Evolutionary conservation across 1,139 yeast genomes (phyloP).

Genomic region (Yamadazyma blattariae): DNA sequence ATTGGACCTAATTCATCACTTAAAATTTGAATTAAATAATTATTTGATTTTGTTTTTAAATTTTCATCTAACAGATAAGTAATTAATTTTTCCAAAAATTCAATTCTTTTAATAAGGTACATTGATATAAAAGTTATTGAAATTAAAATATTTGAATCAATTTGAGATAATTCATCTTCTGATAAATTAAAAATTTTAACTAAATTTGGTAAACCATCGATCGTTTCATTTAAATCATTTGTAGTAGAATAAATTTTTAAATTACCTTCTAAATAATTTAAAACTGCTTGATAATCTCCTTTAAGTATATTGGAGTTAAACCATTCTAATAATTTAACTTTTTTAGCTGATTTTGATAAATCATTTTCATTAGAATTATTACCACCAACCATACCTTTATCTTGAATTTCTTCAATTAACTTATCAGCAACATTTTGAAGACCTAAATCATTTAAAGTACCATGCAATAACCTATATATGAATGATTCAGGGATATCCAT

Average conservation of each 20-base stretch:
- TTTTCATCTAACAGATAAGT: slow-evolving; percentile 7
- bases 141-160: slow-evolving; percentile 1
- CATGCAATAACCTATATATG: slow-evolving; percentile 30
- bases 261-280: slow-evolving; percentile 15
- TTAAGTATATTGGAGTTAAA: slow-evolving; percentile 18
- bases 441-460: slow-evolving; percentile 22
- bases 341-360: slow-evolving; percentile 9
- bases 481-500: slow-evolving; percentile 19
- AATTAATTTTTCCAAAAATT: slow-evolving; percentile 21
- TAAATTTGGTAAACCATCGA: slow-evolving; percentile 9
- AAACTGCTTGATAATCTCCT: slow-evolving; percentile 23
- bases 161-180: not conserved
- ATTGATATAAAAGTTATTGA: slow-evolving; percentile 8
- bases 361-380: slow-evolving; percentile 3
- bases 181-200: slow-evolving; percentile 5
- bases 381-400: slow-evolving; percentile 9
- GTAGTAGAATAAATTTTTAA: slow-evolving; percentile 5
- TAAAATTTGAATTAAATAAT: slow-evolving; percentile 19
- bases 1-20: slow-evolving; percentile 28
- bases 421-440: slow-evolving; percentile 12
- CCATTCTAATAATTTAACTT: slow-evolving; percentile 22
- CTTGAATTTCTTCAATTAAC: slow-evolving; percentile 13
- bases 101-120: slow-evolving; percentile 26
- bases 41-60: slow-evolving; percentile 9
- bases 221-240: slow-evolving; percentile 2